phyloP scores from a whole-genome alignment of 2,329 filamentous ascomycete species.

The Talaromyces sp. region DNA sequence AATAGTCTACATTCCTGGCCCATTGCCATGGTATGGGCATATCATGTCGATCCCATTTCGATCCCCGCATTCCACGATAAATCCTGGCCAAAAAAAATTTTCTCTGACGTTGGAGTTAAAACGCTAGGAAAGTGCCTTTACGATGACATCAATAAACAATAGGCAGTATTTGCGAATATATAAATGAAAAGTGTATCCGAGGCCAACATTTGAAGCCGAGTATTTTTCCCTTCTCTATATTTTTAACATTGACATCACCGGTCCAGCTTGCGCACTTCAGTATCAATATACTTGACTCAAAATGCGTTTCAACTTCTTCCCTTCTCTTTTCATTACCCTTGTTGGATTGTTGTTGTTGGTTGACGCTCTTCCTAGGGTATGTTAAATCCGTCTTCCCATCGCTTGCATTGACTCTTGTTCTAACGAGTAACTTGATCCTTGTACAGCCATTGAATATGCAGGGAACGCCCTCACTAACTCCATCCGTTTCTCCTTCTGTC shows the following conservation, averaged over 20 bases:
- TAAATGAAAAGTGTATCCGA: too few relatives aligned
- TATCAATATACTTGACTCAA: neutral
- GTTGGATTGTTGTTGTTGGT: neutral
- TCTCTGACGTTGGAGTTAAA: neutral
- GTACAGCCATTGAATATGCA: neutral
- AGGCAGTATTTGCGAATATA: neutral
- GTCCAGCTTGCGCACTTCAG: too few relatives aligned
- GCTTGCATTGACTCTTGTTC: neutral
- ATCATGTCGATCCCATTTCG: neutral
- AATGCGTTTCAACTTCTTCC: neutral
- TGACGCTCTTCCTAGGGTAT: conserved; percentile 7
- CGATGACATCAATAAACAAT: neutral
- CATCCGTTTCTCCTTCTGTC: neutral
- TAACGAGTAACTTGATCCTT: neutral
- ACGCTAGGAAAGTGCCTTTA: neutral
- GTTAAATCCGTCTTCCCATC: neutral
- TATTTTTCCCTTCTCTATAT: neutral
- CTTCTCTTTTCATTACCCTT: neutral
- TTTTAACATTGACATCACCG: neutral
- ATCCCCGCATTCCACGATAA: neutral
- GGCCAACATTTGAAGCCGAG: neutral
- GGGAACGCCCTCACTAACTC: neutral
- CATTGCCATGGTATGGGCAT: neutral
- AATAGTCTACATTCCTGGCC: neutral
- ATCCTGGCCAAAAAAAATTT: neutral